Base-by-base conservation (phyloP, 352 stramenopile genomes). In the Phytophthora podocarpi region DNA sequence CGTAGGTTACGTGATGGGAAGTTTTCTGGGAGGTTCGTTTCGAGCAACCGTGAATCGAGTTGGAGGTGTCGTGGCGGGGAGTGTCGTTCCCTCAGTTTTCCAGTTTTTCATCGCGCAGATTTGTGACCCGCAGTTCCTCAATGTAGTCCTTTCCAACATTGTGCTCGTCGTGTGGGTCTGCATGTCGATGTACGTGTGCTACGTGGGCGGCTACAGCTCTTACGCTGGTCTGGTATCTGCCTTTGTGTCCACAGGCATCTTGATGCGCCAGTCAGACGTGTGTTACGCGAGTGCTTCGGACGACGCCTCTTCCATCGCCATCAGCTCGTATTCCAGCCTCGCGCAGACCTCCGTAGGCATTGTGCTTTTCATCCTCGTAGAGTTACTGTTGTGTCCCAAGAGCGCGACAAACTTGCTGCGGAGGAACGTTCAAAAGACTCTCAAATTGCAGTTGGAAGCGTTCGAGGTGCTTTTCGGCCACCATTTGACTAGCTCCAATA, bases 81-180 rank as follows among this genome's bases (percentile, higher is more conserved):
- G 78, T 47, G 83, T 93, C 20, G 76, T 93, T 35, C 84, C 84
- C 15, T 91, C 81, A 12, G 80, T 93, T 4, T 90, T 90, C 59
- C 77, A 90, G 72, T 91, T 90, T 45, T 93, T 91, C 72, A 87
- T 90, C 43, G 72, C 72, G 2, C 83, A 91, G 35, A 74, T 86
- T 2, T 93, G 84, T 37, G 39, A 59, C 20, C 71, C 74, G 5
- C 32, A 55, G 15, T 42, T 59, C 13, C 24, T 84, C 2, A 71
- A 73, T n/a, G 57, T 76, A 6, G 28, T 76, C 5, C 57, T 88
- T 10, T 80, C 73, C 2, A 62, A 85, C 46, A 21, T 79, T 3
- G 59, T 76, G 6, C 58, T 89, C 5, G 85, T 90, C 31, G 12
- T 83, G 5, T 90, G 81, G 79, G 56, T 87, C 12, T 66, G 42